Conservation (phyloP, 805 yeast genomes). For the Cyberlindnera maclurae region DNA sequence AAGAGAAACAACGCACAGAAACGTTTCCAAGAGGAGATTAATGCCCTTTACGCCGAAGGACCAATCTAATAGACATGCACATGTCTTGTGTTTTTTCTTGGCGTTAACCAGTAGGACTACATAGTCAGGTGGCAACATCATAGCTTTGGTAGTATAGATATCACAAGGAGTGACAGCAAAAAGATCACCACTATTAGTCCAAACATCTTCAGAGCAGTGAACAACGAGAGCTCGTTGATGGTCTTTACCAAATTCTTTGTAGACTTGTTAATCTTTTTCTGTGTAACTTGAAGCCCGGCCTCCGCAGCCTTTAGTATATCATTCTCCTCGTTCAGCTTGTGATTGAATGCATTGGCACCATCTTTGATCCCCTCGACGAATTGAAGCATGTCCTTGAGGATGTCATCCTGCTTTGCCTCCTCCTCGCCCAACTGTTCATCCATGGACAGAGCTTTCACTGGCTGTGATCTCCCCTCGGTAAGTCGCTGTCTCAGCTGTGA, state of each 20-base stretch:
- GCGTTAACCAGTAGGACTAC: no score
- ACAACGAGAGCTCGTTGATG: conserved; percentile 24
- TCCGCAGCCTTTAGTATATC: conserved; percentile 35
- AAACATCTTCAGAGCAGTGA: conserved; percentile 25
- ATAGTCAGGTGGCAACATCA: conserved; percentile 11
- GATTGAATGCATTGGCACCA: conserved; percentile 35
- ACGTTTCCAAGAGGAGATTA: conserved; percentile 32
- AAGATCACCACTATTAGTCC: conserved; percentile 22
- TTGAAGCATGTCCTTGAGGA: conserved; percentile 32
- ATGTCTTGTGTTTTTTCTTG: no score
- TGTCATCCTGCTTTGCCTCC: conserved; percentile 30
- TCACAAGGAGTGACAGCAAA: conserved; percentile 28
- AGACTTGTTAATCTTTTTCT: conserved; percentile 28
- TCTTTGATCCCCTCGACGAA: conserved; percentile 30
- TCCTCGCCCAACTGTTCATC: conserved; percentile 31
- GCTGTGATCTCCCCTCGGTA: conserved; percentile 17
- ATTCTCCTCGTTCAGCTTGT: conserved; percentile 31
- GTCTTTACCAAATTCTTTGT: conserved; percentile 23
- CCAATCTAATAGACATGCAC: conserved; percentile 3
- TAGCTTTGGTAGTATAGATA: conserved; percentile 34
- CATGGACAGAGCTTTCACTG: conserved; percentile 11
- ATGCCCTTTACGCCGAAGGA: conserved; percentile 39
- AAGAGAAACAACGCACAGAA: conserved; percentile 49
- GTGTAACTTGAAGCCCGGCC: conserved; percentile 33
- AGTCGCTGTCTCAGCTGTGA: conserved; percentile 28